Evolutionary conservation across 2,329 filamentous ascomycete genomes (phyloP), one percentile per base, ranked within the genome.

Genomic region (Trematosphaeria pertusa): DNA sequence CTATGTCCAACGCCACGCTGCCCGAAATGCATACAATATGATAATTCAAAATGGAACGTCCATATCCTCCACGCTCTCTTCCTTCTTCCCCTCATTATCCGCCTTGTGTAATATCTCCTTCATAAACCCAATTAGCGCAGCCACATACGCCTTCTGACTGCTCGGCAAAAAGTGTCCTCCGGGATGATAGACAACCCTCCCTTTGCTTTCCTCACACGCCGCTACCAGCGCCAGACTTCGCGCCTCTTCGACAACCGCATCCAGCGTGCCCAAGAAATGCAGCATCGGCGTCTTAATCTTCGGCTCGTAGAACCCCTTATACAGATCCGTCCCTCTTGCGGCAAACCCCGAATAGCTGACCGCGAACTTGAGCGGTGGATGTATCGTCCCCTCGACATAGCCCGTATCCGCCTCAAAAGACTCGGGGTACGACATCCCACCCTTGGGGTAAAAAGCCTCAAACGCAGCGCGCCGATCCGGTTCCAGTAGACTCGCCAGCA

Each of bases 81-180:
- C 82, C 33, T 76, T 66, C 32, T 67, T 65, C 35, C 67, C 62
- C 20, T 59, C 46, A n/a, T 52, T 59, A 30, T 72, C 68, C 3
- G 59, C 56, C 22, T 63, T 70, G 38, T 77, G 75, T 54, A 83
- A 54, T 36, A 73, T 71, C 52, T 81, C 79, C 59, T 76, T 78
- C 37, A 94, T 84, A 65, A 92, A 96, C 0, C 80, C 84, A 4
- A 87, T 85, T 55, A 95, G 73, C 22, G 87, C 87, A 77, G 87
- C 86, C 15, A 87, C 84, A 81, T 88, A 94, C 58, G 91, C 87
- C 75, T 88, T 90, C 58, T 87, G 84, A 49, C 91, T 77, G 42
- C 72, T 85, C 0, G 93, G 93, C 63, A 97, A 82, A 64, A 96
- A 91, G 70, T 97, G 93, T 0, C 92, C 92, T 6, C 93, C 93